phyloP scores from a whole-genome alignment of 2,329 filamentous ascomycete species.

The Sporothrix pseudoabietina region DNA sequence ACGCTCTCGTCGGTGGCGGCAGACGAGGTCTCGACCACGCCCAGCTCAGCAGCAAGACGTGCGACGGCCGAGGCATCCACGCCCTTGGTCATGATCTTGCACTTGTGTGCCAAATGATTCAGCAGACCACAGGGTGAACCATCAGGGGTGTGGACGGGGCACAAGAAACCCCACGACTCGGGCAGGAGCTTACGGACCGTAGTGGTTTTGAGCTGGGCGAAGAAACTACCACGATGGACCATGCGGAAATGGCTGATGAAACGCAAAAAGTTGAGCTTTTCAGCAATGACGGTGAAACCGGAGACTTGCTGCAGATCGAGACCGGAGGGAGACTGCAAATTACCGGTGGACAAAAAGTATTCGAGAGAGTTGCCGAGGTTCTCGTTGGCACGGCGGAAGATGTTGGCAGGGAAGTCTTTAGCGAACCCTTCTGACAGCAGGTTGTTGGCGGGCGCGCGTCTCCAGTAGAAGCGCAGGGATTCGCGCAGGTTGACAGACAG shows the following conservation, averaged over 20 bases:
- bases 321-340: slow-evolving; percentile 85
- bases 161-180: slow-evolving; percentile 97
- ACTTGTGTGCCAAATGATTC: slow-evolving; percentile 95
- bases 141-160: slow-evolving; percentile 96
- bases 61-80: slow-evolving; percentile 76
- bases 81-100: slow-evolving; percentile 76
- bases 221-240: slow-evolving; percentile 98
- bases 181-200: slow-evolving; percentile 93
- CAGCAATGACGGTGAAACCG: slow-evolving; percentile 93
- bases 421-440: slow-evolving; percentile 78
- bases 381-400: slow-evolving; percentile 82
- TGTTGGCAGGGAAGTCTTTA: slow-evolving; percentile 75
- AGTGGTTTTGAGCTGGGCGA: slow-evolving; percentile 95
- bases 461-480: slow-evolving; percentile 59
- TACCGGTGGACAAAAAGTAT: slow-evolving; percentile 96
- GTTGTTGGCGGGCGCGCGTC: slow-evolving; percentile 61
- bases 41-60: slow-evolving; percentile 73
- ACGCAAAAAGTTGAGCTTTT: slow-evolving; percentile 98
- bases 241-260: slow-evolving; percentile 99
- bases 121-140: slow-evolving; percentile 91
- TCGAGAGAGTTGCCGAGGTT: slow-evolving; percentile 85
- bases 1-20: slow-evolving; percentile 82
- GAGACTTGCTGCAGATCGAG: slow-evolving; percentile 93
- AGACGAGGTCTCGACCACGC: slow-evolving; percentile 73
- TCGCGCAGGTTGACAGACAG: slow-evolving; percentile 59